phyloP scores from a whole-genome alignment of 257 asterid species.

The Thymus mandschuricus region DNA sequence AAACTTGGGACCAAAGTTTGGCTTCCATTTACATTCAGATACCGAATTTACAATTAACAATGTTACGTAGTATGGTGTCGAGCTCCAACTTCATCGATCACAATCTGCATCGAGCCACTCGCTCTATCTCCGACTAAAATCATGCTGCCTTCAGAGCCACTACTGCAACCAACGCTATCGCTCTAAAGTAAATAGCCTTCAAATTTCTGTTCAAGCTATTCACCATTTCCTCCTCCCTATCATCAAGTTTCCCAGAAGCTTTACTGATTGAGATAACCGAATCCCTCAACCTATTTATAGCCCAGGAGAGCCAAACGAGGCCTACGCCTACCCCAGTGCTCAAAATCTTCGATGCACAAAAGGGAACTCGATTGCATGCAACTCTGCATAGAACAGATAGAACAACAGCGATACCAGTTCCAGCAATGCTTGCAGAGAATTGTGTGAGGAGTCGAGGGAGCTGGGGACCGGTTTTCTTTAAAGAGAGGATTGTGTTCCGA shows the following conservation, averaged over 20 bases:
- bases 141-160: slow-evolving; percentile 66
- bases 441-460: slow-evolving; percentile 71
- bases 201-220: slow-evolving; percentile 56
- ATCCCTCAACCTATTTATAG: slow-evolving; percentile 74
- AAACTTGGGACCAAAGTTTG: slow-evolving; percentile 21
- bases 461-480: slow-evolving; percentile 78
- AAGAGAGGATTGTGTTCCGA: slow-evolving; percentile 51
- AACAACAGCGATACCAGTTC: slow-evolving; percentile 84
- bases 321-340: slow-evolving; percentile 83
- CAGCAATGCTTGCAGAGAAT: slow-evolving; percentile 84
- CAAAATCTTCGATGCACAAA: slow-evolving; percentile 58
- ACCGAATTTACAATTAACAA: slow-evolving; percentile 24
- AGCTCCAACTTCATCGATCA: neutral
- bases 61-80: neutral
- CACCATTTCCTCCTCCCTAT: slow-evolving; percentile 66
- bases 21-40: neutral
- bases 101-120: neutral
- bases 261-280: slow-evolving; percentile 62
- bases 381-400: slow-evolving; percentile 67
- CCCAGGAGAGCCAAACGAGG: slow-evolving; percentile 89
- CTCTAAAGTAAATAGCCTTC: slow-evolving; percentile 70
- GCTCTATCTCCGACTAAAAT: slow-evolving; percentile 1
- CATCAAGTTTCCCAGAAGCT: slow-evolving; percentile 41
- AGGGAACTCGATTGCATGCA: slow-evolving; percentile 55
- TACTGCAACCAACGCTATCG: slow-evolving; percentile 59